Percentiles rank a stretch among this genome's conserved stretches.
These are phyloP conservation scores for Diaporthe vexans DNA, from an alignment of 2,329 filamentous ascomycete species.

Conservation along the genomic window DNA sequence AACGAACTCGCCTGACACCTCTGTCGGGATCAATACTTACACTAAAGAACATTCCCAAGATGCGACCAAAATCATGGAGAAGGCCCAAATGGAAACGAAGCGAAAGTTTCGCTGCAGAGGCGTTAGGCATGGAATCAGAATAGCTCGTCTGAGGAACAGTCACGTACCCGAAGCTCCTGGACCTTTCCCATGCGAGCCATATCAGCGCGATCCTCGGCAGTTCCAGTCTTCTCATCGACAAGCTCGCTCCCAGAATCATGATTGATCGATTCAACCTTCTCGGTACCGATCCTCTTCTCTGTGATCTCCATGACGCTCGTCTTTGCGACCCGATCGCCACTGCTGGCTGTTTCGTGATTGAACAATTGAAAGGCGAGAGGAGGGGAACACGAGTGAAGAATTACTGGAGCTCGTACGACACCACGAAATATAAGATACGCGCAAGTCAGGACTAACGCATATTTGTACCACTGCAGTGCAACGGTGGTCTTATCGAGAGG, in stretches of 20 bases:
- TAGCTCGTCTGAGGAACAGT: not conserved
- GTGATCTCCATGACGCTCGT: not conserved
- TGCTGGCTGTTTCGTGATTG: not conserved
- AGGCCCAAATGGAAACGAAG: slow-evolving; percentile 64
- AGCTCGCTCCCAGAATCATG: not conserved
- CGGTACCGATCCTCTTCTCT: not conserved
- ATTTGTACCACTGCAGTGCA: slow-evolving; percentile 1
- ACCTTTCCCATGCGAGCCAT: slow-evolving; percentile 65
- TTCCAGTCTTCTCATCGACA: slow-evolving; percentile 19
- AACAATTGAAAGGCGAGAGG: not conserved
- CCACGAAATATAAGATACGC: not conserved
- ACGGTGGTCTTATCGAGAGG: not conserved
- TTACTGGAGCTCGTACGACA: not conserved
- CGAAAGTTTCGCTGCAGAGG: slow-evolving; percentile 60
- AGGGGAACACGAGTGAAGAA: not conserved
- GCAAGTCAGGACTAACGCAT: slow-evolving; percentile 5
- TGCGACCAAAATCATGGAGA: slow-evolving; percentile 65
- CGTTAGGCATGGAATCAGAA: slow-evolving; percentile 42
- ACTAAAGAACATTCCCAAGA: slow-evolving; percentile 67
- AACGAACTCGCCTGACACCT: not conserved
- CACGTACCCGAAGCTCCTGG: slow-evolving; percentile 59
- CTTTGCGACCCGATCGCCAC: no score
- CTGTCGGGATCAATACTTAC: slow-evolving; percentile 42
- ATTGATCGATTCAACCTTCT: not conserved
- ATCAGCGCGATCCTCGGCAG: slow-evolving; percentile 54